Conservation (phyloP, 108 stramenopile species). For the Nitzschia sp. region DNA sequence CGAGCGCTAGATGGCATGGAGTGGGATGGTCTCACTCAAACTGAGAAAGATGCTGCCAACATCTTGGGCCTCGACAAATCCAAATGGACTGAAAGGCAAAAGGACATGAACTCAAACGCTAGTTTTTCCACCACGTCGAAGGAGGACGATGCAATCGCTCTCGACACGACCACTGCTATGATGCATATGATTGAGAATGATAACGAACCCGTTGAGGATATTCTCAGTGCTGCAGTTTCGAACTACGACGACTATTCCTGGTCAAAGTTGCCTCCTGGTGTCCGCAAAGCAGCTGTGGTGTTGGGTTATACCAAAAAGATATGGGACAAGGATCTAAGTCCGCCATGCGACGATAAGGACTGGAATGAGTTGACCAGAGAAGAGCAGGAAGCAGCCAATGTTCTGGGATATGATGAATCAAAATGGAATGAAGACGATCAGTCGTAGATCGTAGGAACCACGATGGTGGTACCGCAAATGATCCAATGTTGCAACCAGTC, state of each 20-base stretch:
- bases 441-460: background rate
- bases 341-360: constrained; percentile 8
- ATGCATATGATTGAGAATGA: too few species aligned
- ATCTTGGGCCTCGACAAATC: constrained; percentile 45
- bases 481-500: too few species aligned
- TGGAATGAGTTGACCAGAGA: constrained; percentile 46
- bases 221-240: background rate
- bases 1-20: background rate
- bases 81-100: constrained; percentile 30
- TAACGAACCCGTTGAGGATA: too few species aligned
- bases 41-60: constrained; percentile 30
- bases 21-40: constrained; percentile 10
- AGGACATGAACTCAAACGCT: background rate
- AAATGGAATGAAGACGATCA: constrained; percentile 22
- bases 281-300: constrained; percentile 27
- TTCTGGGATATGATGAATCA: constrained; percentile 16
- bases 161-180: too few species aligned
- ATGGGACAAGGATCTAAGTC: constrained; percentile 30
- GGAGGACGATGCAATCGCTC: background rate
- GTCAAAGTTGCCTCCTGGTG: constrained; percentile 36
- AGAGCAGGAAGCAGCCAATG: constrained; percentile 36
- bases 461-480: too few species aligned
- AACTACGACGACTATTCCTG: constrained; percentile 32
- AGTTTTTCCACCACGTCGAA: background rate
- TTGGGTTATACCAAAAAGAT: constrained; percentile 41